Evolutionary conservation across 257 asterid species (phyloP).

Genomic region (Nicotiana tabacum): DNA sequence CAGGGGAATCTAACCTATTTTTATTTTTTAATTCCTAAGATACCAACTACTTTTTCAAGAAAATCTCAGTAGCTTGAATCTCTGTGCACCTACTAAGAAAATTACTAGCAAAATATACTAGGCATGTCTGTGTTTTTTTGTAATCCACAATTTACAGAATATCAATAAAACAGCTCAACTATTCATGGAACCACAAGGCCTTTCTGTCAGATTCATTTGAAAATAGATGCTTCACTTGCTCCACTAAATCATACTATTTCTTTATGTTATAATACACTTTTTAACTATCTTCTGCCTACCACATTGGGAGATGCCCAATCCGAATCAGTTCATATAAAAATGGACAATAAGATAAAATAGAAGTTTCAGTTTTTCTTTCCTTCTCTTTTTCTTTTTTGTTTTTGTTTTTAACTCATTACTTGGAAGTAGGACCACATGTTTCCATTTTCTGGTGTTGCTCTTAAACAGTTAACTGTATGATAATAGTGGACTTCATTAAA

Average conservation of each 20-base stretch:
- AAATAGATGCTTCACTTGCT: slow-evolving; percentile 34
- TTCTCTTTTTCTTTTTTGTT: neutral
- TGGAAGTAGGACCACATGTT: slow-evolving; percentile 14
- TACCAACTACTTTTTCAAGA: slow-evolving; percentile 9
- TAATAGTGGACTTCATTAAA: too few relatives aligned
- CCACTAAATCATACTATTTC: slow-evolving; percentile 25
- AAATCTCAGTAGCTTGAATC: slow-evolving; percentile 29
- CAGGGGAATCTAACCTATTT: slow-evolving; percentile 14
- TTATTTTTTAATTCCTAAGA: slow-evolving; percentile 12
- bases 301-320: slow-evolving; percentile 35
- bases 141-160: slow-evolving; percentile 22
- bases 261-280: slow-evolving; percentile 11
- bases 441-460: neutral
- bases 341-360: slow-evolving; percentile 63
- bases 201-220: slow-evolving; percentile 65
- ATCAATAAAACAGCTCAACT: slow-evolving; percentile 37
- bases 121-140: slow-evolving; percentile 21
- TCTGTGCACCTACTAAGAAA: slow-evolving; percentile 17
- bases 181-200: slow-evolving; percentile 39
- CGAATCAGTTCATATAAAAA: slow-evolving; percentile 22
- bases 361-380: slow-evolving; percentile 41
- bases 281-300: slow-evolving; percentile 27
- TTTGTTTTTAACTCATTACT: neutral
- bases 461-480: too few relatives aligned
- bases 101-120: neutral